Percentiles rank a stretch among this genome's conserved stretches.
These are phyloP conservation scores for Fusarium pseudonygamai DNA, from an alignment of 2,329 filamentous ascomycete species.

Conservation along the genomic window DNA sequence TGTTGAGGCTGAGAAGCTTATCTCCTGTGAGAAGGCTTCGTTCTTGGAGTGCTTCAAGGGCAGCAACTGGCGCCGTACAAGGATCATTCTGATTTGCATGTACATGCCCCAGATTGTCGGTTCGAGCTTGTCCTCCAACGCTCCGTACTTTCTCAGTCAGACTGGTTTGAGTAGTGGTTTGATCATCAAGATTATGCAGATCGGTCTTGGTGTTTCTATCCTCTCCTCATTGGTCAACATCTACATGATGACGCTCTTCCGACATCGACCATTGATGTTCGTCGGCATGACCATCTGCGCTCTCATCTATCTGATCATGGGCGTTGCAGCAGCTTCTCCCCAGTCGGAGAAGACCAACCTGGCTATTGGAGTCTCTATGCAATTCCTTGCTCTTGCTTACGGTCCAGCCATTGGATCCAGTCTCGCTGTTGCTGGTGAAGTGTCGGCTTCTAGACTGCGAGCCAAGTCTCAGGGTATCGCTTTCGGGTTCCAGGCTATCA, in stretches of 20 bases:
- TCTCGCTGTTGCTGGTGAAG: conserved; percentile 8
- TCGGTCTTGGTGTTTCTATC: conserved; percentile 5
- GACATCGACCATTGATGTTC: conserved; percentile 7
- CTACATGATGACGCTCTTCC: conserved; percentile 18
- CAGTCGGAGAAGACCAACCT: not conserved
- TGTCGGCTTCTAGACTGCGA: conserved; percentile 5
- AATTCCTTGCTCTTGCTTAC: not conserved
- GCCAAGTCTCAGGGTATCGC: conserved; percentile 11
- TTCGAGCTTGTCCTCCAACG: conserved; percentile 3
- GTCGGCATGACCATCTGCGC: conserved; percentile 11
- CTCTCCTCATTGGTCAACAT: conserved; percentile 8
- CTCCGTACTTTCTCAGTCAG: conserved; percentile 2
- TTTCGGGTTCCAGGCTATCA: not conserved
- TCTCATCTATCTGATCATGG: conserved; percentile 11
- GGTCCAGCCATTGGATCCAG: conserved; percentile 2
- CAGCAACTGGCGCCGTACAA: conserved; percentile 14
- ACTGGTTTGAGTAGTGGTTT: not conserved
- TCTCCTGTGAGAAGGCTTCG: conserved; percentile 1
- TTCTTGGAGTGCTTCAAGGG: conserved; percentile 16
- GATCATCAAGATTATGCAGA: conserved; percentile 10
- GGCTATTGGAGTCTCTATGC: conserved; percentile 1
- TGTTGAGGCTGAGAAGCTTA: not conserved
- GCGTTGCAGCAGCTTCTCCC: not conserved
- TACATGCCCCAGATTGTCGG: conserved; percentile 18
- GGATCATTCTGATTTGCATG: conserved; percentile 19